These are phyloP conservation scores for Monilinia polystroma DNA, from an alignment of 2,329 filamentous ascomycete genomes.

Conservation along the genomic window DNA sequence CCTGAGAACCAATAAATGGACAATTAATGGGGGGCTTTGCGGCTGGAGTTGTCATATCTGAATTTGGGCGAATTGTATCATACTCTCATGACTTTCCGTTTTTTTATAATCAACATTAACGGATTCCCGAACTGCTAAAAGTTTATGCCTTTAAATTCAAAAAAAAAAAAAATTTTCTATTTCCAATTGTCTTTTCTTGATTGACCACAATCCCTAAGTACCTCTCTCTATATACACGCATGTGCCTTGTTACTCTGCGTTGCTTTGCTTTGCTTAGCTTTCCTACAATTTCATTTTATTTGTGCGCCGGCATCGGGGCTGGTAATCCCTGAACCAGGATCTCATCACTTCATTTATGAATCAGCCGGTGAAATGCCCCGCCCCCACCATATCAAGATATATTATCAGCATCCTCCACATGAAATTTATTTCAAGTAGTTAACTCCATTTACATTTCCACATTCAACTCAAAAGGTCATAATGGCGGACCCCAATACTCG, in stretches of 20 bases:
- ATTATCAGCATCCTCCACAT: neutral
- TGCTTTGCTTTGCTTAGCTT: neutral
- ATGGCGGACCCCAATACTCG: slow-evolving; percentile 57
- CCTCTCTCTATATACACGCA: no score
- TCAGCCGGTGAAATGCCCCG: slow-evolving; percentile 14
- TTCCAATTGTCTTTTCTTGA: slow-evolving; percentile 1
- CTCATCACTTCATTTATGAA: neutral
- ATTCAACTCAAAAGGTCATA: neutral
- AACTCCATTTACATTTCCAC: neutral
- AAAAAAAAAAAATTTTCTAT: neutral
- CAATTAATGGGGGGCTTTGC: slow-evolving; percentile 49
- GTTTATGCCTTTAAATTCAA: slow-evolving; percentile 32
- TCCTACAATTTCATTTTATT: neutral
- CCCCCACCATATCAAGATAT: slow-evolving; percentile 1
- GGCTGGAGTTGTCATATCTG: slow-evolving; percentile 31
- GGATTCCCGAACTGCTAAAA: slow-evolving; percentile 40
- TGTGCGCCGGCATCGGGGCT: slow-evolving; percentile 16
- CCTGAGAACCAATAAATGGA: slow-evolving; percentile 68
- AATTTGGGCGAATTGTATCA: slow-evolving; percentile 41
- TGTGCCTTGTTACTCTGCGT: no score
- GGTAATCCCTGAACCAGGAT: neutral
- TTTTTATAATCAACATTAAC: slow-evolving; percentile 34
- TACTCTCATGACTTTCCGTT: slow-evolving; percentile 35
- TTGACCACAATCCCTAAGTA: neutral
- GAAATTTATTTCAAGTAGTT: neutral